Evolutionary conservation across 192 early-diverging fungal species (phyloP).

Genomic region (Globomyces pollinis-pini): DNA sequence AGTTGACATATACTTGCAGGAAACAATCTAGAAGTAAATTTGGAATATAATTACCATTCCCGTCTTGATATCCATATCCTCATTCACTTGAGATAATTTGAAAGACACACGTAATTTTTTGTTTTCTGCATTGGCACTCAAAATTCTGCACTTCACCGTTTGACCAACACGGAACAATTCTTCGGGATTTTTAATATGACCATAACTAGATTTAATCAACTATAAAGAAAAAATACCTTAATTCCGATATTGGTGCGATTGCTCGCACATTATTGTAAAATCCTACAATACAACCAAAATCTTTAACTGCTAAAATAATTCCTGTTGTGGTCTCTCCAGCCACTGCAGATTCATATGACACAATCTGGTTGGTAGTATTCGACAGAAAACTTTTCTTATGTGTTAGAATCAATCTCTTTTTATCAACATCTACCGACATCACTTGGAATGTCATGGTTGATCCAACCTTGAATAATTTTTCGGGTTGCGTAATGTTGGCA

Average conservation of each 20-base stretch:
- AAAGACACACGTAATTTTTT: constrained; percentile 64
- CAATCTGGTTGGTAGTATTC: constrained; percentile 58
- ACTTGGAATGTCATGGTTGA: constrained; percentile 59
- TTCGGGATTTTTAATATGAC: constrained; percentile 43
- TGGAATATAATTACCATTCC: background rate
- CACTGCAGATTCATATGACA: constrained; percentile 47
- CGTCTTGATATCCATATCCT: background rate
- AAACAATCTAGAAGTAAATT: background rate
- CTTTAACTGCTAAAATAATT: constrained; percentile 50
- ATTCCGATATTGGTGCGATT: constrained; percentile 64
- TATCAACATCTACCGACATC: constrained; percentile 45
- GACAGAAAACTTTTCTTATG: constrained; percentile 68
- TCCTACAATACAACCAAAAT: constrained; percentile 60
- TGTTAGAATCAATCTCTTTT: constrained; percentile 59
- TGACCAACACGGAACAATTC: constrained; percentile 68
- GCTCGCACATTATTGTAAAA: constrained; percentile 73
- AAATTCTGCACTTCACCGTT: constrained; percentile 64
- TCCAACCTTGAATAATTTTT: constrained; percentile 71
- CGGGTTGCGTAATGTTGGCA: constrained; percentile 60
- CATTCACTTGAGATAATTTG: constrained; percentile 33
- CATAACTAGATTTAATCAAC: too few species aligned
- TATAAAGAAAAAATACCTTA: too few species aligned
- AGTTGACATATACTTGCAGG: background rate
- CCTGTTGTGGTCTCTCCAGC: constrained; percentile 59
- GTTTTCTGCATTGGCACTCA: constrained; percentile 44